A percentile compares a stretch with the other conserved stretches of the same genome.
These are phyloP conservation scores for Fusarium coicis DNA, from an alignment of 2,329 filamentous ascomycete genomes.

Conservation along the genomic window DNA sequence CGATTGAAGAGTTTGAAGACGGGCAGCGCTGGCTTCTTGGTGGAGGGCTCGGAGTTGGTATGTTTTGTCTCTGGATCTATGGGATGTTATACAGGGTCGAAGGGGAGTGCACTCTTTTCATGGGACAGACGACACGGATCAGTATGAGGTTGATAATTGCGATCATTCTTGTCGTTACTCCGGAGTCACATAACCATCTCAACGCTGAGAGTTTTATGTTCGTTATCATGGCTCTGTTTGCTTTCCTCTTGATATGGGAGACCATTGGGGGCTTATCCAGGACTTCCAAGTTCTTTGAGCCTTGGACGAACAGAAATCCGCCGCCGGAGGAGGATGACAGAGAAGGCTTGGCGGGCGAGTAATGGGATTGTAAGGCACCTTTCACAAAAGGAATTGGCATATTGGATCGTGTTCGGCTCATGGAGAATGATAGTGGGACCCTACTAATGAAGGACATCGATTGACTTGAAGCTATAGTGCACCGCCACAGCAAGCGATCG, in stretches of 20 bases:
- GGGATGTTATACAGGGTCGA: constrained; percentile 55
- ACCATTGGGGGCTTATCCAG: constrained; percentile 51
- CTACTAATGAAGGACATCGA: background rate
- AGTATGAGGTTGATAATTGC: constrained; percentile 49
- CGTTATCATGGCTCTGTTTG: constrained; percentile 56
- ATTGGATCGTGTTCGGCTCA: background rate
- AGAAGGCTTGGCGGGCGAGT: constrained; percentile 22
- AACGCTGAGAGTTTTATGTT: constrained; percentile 51
- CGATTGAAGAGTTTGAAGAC: constrained; percentile 52
- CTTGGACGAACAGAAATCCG: constrained; percentile 46
- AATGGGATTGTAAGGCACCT: background rate
- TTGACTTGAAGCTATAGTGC: background rate
- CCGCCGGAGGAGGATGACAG: constrained; percentile 42
- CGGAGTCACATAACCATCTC: constrained; percentile 49
- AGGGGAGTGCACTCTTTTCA: constrained; percentile 49
- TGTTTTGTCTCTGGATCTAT: constrained; percentile 57
- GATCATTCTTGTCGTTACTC: constrained; percentile 50
- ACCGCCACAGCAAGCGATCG: constrained; percentile 11
- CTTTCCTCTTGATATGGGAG: constrained; percentile 57
- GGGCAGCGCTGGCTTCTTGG: constrained; percentile 60
- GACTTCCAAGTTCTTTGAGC: constrained; percentile 48
- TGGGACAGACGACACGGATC: constrained; percentile 50
- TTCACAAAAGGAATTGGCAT: background rate
- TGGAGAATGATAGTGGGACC: background rate
- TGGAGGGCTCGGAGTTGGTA: constrained; percentile 56